Base-by-base conservation (phyloP, 495 filamentous ascomycete genomes). In the Aspergillus sclerotiicarbonarius region DNA sequence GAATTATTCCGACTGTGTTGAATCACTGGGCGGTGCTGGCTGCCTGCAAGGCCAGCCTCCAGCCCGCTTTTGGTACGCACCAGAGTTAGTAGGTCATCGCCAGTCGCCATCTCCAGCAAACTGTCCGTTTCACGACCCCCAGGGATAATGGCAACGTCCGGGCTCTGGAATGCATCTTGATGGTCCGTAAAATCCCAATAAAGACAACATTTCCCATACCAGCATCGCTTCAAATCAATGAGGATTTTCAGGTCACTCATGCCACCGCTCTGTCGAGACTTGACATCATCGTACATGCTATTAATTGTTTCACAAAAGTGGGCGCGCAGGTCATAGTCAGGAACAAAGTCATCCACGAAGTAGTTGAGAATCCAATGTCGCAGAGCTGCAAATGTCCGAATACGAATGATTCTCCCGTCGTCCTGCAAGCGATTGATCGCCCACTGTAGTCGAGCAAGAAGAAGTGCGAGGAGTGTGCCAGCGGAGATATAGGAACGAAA, bases 331-430 rank as follows among this genome's bases (percentile, higher is more conserved):
- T 85, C 76, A 61, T 90, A 86, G 65, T 92, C 86, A n/a, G 88
- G 80, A 18, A 95, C 85, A 69, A 96, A 99, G 69, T 99, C 94
- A 70, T 98, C 95, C 21, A 89, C 81, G 65, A 97, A 98, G 67
- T 98, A 99, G 66, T 99, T 99, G 60, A 99, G 73, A 56, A 99
- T 92, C 94, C 94, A 99, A 69, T 99, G 94, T 59, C 94, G 87
- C 35, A 98, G 81, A 21, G 95, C 94, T 20, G 96, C 95, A 76
- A 99, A 99, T 0, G 92, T 94, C 48, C 94, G 87, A 48, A 99
- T 95, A 50, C 91, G 83, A 18, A 99, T 95, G 29, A 98, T 89
- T 62, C 89, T 87, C 10, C 94, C 95, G 58, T 87, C 86, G 64
- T 97, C 90, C 64, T 96, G 91, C 35, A 81, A 72, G 47, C 90